These are phyloP conservation scores for Penicillium ucsense DNA, from an alignment of 495 filamentous ascomycete species.

Conservation along the genomic window DNA sequence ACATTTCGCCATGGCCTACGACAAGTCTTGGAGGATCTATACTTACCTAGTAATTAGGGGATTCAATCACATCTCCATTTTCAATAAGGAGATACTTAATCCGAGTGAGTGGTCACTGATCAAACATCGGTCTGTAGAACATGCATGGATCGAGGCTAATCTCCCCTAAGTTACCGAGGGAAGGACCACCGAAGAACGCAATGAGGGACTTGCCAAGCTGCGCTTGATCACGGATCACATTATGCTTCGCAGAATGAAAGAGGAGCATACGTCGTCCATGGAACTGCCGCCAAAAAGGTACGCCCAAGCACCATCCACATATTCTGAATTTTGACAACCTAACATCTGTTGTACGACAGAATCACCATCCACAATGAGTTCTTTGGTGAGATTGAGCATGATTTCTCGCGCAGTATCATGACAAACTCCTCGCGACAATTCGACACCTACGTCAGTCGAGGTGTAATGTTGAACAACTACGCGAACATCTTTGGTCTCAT, in stretches of 20 bases:
- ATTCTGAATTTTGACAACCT: neutral
- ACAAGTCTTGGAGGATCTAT: conserved; percentile 1
- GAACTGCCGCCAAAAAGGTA: conserved; percentile 86
- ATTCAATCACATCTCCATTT: conserved; percentile 84
- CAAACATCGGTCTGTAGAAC: neutral
- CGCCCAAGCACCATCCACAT: neutral
- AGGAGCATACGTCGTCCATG: conserved; percentile 84
- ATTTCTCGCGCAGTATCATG: conserved; percentile 95
- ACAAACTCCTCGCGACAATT: conserved; percentile 76
- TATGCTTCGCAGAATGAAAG: conserved; percentile 90
- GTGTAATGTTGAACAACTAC: conserved; percentile 94
- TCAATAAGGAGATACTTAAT: conserved; percentile 91
- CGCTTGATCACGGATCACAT: conserved; percentile 79
- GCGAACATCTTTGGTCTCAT: conserved; percentile 76
- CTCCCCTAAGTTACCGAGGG: conserved; percentile 36
- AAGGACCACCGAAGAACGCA: conserved; percentile 39
- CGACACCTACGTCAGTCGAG: conserved; percentile 87
- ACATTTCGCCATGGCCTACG: neutral
- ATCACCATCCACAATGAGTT: conserved; percentile 86
- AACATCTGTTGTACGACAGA: conserved; percentile 4
- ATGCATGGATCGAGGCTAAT: neutral
- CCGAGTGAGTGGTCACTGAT: conserved; percentile 41
- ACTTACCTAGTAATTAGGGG: conserved; percentile 38
- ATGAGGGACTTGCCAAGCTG: conserved; percentile 66
- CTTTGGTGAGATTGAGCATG: conserved; percentile 88